Evolutionary conservation across 2,329 filamentous ascomycete genomes (phyloP), one percentile per base, ranked within the genome.

Genomic region (Cadophora gregata): DNA sequence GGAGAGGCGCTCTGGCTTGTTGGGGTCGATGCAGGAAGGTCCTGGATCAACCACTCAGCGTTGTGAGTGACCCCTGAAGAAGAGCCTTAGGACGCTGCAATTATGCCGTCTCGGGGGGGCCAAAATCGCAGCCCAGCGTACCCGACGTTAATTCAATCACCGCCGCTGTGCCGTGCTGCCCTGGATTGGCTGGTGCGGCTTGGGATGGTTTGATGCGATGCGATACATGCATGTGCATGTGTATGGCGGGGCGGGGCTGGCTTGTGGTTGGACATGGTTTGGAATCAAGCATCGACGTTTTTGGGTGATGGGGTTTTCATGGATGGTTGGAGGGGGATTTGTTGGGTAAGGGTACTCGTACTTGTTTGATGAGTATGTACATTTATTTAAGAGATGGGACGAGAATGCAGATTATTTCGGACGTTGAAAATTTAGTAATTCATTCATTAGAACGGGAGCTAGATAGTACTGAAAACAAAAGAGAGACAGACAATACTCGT

Each of bases 31-130:
- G 50, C 50, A 31, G 42, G 9, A 25, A 53, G 24, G 9, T 16
- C 50, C 27, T 8, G 5, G 2, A 31, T 27, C 48, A 27, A 16
- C 48, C 24, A 51, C 10, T 31, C 50, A 29, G 27, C 25, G 27
- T 27, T 25, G 27, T 31, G 12, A 31, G 21, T 16, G n/a, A 47
- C 50, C 50, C 50, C 27, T 27, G 50, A 53, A 29, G 27, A n/a
- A n/a, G 10, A 31, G 50, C 19, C 25, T 19, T 53, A 53, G 50
- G 14, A 53, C 48, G 50, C 31, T 31, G 50, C 50, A 27, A 29
- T 53, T 53, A 53, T 53, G 50, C 50, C 50, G 50, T n/a, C 50
- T 8, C 50, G 50, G 50, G 50, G 50, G 50, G 50, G 50, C 50
- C 50, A 53, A 53, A 51, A 53, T n/a, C n/a, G 50, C 27, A 29